phyloP scores from a whole-genome alignment of 768 basidiomycete genomes.

The Suillus subalutaceus region DNA sequence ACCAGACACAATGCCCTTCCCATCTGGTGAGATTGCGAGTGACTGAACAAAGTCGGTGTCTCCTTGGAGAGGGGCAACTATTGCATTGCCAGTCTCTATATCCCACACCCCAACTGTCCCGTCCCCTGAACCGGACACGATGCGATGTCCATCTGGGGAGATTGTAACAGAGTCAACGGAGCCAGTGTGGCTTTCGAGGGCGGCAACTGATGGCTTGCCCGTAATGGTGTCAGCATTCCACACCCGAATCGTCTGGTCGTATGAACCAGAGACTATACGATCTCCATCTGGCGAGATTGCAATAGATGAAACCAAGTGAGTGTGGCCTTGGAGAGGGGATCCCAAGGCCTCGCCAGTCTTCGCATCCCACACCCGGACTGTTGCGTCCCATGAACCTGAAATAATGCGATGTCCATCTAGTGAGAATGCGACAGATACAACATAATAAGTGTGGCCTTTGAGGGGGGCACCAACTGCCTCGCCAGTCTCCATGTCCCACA shows the following conservation, averaged over 20 bases:
- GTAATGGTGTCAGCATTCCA: not conserved
- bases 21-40: not conserved
- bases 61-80: not conserved
- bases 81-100: not conserved
- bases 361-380: not conserved
- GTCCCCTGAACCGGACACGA: not conserved
- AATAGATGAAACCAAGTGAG: accelerated
- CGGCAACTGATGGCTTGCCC: not conserved
- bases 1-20: conserved; percentile 11
- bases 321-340: not conserved
- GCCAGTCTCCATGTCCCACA: conserved; percentile 6
- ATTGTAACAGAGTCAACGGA: not conserved
- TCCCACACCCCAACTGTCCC: not conserved
- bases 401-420: not conserved
- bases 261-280: not conserved
- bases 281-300: not conserved
- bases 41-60: not conserved
- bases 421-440: not conserved
- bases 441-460: not conserved
- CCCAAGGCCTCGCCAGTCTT: not conserved
- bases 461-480: not conserved
- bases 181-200: not conserved
- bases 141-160: not conserved
- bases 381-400: not conserved
- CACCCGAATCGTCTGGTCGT: not conserved